These are phyloP conservation scores for Talaromyces pinophilus DNA, from an alignment of 2,329 filamentous ascomycete genomes.

Conservation along the genomic window DNA sequence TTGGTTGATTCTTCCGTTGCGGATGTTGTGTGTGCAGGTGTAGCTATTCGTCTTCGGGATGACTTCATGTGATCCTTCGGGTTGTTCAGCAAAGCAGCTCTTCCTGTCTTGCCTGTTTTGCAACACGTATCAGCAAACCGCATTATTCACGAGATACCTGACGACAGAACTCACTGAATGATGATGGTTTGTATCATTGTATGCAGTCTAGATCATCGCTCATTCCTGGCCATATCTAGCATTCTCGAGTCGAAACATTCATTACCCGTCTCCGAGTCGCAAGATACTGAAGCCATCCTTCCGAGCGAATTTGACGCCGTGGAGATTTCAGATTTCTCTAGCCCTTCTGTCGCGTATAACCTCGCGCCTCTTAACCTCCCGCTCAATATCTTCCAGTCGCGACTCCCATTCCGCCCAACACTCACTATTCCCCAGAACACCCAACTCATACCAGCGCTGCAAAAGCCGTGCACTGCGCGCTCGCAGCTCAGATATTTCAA, in stretches of 20 bases:
- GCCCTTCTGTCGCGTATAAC: conserved; percentile 56
- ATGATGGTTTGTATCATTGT: not conserved
- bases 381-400: conserved; percentile 66
- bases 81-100: not conserved
- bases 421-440: conserved; percentile 67
- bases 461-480: conserved; percentile 53
- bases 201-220: not conserved
- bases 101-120: no score
- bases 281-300: not conserved
- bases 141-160: not conserved
- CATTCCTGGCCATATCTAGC: not conserved
- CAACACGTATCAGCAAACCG: not conserved
- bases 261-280: not conserved
- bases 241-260: conserved; percentile 1
- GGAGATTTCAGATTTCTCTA: conserved; percentile 37
- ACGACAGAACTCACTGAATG: not conserved
- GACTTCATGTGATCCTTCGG: not conserved
- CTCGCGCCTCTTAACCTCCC: conserved; percentile 65
- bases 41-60: not conserved
- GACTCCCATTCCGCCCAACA: conserved; percentile 72
- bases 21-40: not conserved
- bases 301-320: not conserved
- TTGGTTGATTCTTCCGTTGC: not conserved
- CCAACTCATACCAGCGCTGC: conserved; percentile 72
- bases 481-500: conserved; percentile 44